Conservation (phyloP, 257 asterid genomes). For the Scutellaria baicalensis region DNA sequence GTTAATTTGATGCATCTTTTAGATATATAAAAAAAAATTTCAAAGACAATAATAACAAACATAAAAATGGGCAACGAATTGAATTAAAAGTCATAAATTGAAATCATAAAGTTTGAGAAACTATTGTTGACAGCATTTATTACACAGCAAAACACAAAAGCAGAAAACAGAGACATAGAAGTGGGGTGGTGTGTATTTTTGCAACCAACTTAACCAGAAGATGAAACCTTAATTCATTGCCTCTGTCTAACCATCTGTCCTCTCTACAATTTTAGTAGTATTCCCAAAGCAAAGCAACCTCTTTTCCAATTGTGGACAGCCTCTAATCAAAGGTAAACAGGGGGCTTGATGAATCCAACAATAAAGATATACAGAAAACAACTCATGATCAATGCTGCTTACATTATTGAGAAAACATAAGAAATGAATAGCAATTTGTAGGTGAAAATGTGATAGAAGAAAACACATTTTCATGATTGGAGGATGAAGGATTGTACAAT, state of each 20-base stretch:
- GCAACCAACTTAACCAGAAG: not conserved
- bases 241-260: slow-evolving; percentile 10
- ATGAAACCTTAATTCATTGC: slow-evolving; percentile 6
- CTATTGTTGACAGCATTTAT: slow-evolving; percentile 14
- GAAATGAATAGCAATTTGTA: too few species aligned
- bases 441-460: too few species aligned
- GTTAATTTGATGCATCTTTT: too few species aligned
- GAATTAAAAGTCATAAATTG: slow-evolving; percentile 10
- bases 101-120: not conserved
- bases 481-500: too few species aligned
- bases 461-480: too few species aligned
- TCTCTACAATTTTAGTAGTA: not conserved
- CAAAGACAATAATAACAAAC: slow-evolving; percentile 1
- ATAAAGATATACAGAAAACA: too few species aligned
- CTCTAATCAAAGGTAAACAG: too few species aligned
- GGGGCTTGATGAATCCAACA: too few species aligned
- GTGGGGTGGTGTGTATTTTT: not conserved
- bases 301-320: slow-evolving; percentile 7
- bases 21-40: too few species aligned
- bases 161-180: not conserved
- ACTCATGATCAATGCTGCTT: too few species aligned
- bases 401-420: too few species aligned
- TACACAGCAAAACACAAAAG: not conserved
- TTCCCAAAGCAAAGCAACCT: not conserved
- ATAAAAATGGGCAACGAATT: slow-evolving; percentile 5